Conservation (phyloP, 345 rosid genomes). For the Corchorus olitorius region DNA sequence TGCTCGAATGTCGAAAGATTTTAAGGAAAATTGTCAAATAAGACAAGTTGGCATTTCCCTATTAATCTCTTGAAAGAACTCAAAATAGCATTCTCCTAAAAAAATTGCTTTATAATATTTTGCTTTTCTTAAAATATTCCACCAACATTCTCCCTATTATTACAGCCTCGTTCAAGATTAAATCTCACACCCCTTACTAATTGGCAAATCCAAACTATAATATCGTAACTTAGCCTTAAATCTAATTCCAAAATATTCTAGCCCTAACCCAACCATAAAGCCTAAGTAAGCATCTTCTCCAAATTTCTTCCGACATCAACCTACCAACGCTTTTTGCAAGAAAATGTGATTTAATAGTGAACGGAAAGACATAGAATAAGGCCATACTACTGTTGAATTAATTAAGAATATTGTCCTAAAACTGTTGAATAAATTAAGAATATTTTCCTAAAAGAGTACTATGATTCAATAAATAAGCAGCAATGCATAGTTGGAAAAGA, state of each 20-base stretch:
- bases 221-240: not conserved
- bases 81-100: not conserved
- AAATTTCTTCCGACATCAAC: not conserved
- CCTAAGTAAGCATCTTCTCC: not conserved
- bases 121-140: not conserved
- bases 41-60: not conserved
- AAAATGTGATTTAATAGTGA: not conserved
- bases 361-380: not conserved
- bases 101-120: not conserved
- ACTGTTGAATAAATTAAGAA: not conserved
- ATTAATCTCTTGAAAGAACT: not conserved
- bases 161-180: not conserved
- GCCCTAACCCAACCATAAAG: not conserved
- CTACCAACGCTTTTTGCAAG: not conserved
- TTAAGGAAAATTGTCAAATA: not conserved
- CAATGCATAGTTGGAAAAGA: not conserved
- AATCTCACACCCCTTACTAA: not conserved
- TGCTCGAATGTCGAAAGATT: not conserved
- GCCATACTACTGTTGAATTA: not conserved
- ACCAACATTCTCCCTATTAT: not conserved
- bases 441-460: not conserved
- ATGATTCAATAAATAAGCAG: not conserved
- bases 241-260: not conserved
- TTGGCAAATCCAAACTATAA: not conserved
- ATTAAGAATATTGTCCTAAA: not conserved